Percentiles rank a stretch among this genome's conserved stretches.
phyloP scores from a whole-genome alignment of 176 grass and related monocot genomes.

The Cenchrus fungigraminus region DNA sequence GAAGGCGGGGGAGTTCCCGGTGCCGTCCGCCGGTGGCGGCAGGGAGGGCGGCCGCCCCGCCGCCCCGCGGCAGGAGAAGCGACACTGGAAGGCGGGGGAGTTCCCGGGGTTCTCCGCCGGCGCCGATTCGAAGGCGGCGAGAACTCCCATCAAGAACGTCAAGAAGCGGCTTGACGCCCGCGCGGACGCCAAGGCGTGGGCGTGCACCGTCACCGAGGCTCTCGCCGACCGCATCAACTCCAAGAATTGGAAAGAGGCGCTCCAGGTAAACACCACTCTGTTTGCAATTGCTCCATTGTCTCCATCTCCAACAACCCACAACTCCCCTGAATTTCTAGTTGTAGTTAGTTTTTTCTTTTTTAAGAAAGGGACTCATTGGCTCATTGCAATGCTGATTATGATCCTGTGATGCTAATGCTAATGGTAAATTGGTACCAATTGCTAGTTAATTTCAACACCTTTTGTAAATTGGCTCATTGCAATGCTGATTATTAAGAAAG shows the following conservation, averaged over 20 bases:
- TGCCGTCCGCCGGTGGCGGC: background rate
- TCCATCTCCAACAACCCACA: background rate
- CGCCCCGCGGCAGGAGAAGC: slow-evolving; percentile 26
- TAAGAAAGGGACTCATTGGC: background rate
- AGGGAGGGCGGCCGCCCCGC: background rate
- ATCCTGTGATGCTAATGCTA: too few relatives aligned
- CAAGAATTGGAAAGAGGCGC: slow-evolving; percentile 68
- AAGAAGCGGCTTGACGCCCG: slow-evolving; percentile 73
- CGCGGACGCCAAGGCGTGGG: slow-evolving; percentile 67
- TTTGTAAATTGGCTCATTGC: background rate
- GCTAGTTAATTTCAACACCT: too few relatives aligned
- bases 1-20: slow-evolving; percentile 59
- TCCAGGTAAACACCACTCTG: slow-evolving; percentile 49
- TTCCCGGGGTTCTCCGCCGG: slow-evolving; percentile 33
- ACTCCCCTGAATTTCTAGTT: background rate
- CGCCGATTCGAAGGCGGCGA: background rate
- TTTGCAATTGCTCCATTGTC: background rate
- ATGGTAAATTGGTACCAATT: background rate
- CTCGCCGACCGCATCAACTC: slow-evolving; percentile 65
- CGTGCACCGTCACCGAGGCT: slow-evolving; percentile 85
- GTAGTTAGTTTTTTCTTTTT: background rate
- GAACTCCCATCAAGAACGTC: slow-evolving; percentile 66
- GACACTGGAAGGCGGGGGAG: slow-evolving; percentile 71
- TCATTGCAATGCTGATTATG: too few relatives aligned
- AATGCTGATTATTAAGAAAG: background rate